phyloP scores from a whole-genome alignment of 1,139 yeast species.

The Blastobotrys persicus region DNA sequence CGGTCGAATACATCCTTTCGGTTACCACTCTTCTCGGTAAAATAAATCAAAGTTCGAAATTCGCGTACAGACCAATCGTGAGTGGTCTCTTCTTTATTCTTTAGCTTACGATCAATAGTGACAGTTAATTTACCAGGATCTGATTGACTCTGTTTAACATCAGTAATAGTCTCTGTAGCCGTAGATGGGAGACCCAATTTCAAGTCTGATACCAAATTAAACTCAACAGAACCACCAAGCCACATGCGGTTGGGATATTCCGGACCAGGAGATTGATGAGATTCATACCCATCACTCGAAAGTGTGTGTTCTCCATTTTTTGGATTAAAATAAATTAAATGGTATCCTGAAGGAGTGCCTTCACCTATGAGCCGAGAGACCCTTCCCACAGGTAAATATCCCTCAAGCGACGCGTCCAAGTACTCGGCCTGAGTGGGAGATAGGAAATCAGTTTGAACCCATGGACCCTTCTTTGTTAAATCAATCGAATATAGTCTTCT shows the following conservation, averaged over 20 bases:
- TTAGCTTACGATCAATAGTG: constrained; percentile 32
- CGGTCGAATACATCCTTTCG: constrained; percentile 7
- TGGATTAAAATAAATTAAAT: constrained; percentile 63
- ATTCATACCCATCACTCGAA: constrained; percentile 78
- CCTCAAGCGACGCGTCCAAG: constrained; percentile 29
- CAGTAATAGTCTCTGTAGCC: constrained; percentile 29
- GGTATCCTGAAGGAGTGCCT: constrained; percentile 53
- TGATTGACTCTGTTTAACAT: constrained; percentile 20
- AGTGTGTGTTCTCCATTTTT: constrained; percentile 49
- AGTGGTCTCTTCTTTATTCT: constrained; percentile 19
- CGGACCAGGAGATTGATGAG: constrained; percentile 66
- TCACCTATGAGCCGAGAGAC: constrained; percentile 21
- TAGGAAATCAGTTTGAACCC: constrained; percentile 27
- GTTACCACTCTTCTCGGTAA: constrained; percentile 26
- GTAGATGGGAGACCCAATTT: constrained; percentile 36
- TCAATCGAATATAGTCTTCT: not conserved
- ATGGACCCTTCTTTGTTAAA: constrained; percentile 25
- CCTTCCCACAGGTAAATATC: constrained; percentile 23
- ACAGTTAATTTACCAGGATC: constrained; percentile 30
- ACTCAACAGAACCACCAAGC: constrained; percentile 67
- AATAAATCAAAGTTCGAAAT: constrained; percentile 33
- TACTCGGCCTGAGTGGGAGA: constrained; percentile 25
- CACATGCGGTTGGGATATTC: constrained; percentile 67
- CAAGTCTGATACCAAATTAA: constrained; percentile 36
- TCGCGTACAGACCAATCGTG: constrained; percentile 33